Evolutionary conservation across 352 stramenopile genomes (phyloP), one percentile per base, ranked within the genome.

Genomic region (Peronospora destructor): DNA sequence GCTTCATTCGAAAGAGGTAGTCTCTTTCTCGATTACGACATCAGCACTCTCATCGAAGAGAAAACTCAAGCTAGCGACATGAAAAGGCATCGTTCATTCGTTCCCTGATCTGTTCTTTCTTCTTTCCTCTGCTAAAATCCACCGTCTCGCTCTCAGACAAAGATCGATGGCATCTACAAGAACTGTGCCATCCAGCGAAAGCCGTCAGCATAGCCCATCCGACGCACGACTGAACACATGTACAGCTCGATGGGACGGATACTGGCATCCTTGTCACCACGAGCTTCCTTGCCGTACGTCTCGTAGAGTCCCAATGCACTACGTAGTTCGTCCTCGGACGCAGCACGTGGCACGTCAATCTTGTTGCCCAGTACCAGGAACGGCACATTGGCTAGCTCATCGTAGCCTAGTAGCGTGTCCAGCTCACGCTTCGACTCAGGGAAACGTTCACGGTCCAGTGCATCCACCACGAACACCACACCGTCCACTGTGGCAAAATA

Each of bases 341-440:
- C 95, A 9, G 97, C 96, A 53, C 75, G 86, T 13, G 91, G 86
- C 61, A 99, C 90, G 71, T 99, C 97, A 69, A 99, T 99, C 82
- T 99, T 99, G 83, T 99, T 99, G 63, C 97, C 97, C 9, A 99
- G 84, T 57, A 99, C 93, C 6, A 99, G 81, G 74, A 99, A 99
- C 36, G 97, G 97, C 51, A 99, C 95, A 68, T 98, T 97, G 33
- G 87, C 81, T 48, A 99, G 79, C 69, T 98, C 95, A 49, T 99
- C 96, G 65, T 95, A 96, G 36, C 89, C 95, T 42, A 99, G 80
- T 35, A 99, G 64, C 44, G 85, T 93, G 76, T 99, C 95, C 23
- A 99, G 81, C 69, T 99, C 97, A 35, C 95, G 91, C 79, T 99
- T 99, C 2, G 96, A 97, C 73, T 99, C 97, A 3, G 96, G 95